Evolutionary conservation across 1,139 yeast species (phyloP).

Genomic region (Kazachstania sp.): DNA sequence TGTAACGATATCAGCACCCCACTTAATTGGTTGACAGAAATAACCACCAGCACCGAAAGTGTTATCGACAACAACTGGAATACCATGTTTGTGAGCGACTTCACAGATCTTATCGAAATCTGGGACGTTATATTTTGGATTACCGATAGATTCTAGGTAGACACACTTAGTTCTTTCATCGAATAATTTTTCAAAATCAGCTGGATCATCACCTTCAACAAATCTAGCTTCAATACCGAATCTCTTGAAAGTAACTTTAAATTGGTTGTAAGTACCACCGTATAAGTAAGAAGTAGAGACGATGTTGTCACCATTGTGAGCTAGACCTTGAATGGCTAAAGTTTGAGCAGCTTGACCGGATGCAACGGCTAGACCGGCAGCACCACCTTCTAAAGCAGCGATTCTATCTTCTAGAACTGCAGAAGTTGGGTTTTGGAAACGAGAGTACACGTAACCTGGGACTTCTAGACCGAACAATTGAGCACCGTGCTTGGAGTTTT

Average conservation of each 20-base stretch:
- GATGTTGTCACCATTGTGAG: constrained; percentile 83
- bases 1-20: constrained; percentile 76
- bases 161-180: constrained; percentile 85
- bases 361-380: constrained; percentile 80
- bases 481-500: constrained; percentile 86
- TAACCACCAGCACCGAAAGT: constrained; percentile 97
- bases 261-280: constrained; percentile 95
- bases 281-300: constrained; percentile 81
- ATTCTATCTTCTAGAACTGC: constrained; percentile 86
- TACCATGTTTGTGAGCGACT: constrained; percentile 79
- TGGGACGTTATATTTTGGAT: constrained; percentile 88
- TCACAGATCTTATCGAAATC: constrained; percentile 72
- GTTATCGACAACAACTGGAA: constrained; percentile 92
- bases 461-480: constrained; percentile 76
- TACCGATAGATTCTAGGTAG: constrained; percentile 85
- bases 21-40: constrained; percentile 74
- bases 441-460: constrained; percentile 77
- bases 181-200: constrained; percentile 60
- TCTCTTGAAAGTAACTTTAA: constrained; percentile 84
- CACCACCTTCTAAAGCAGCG: constrained; percentile 89
- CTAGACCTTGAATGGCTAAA: constrained; percentile 73
- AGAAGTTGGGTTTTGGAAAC: constrained; percentile 88
- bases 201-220: constrained; percentile 68
- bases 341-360: constrained; percentile 97
- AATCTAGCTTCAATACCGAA: constrained; percentile 79